These are phyloP conservation scores for Ustilago esculenta DNA, from an alignment of 1,284 basidiomycete genomes.

Conservation along the genomic window DNA sequence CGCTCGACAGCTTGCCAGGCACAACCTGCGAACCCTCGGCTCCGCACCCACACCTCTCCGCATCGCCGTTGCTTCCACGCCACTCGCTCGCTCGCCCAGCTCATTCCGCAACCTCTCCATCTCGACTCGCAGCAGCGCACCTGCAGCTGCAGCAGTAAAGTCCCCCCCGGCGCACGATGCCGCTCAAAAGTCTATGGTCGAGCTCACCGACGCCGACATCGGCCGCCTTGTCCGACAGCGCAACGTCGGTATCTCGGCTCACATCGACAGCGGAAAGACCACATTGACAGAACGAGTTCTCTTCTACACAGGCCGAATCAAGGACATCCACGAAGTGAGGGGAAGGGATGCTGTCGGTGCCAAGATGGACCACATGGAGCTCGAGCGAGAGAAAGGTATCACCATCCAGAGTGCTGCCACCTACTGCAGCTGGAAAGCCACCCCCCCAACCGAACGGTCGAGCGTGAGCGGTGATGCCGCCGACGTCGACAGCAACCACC, in stretches of 20 bases:
- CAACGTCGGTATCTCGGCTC: conserved; percentile 70
- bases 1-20: conserved; percentile 43
- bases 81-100: conserved; percentile 14
- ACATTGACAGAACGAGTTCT: conserved; percentile 97
- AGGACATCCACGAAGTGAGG: conserved; percentile 96
- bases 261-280: conserved; percentile 91
- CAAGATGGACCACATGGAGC: conserved; percentile 99
- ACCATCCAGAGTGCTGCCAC: conserved; percentile 99
- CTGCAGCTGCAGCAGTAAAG: conserved; percentile 23
- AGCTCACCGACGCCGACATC: conserved; percentile 59
- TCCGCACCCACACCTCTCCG: conserved; percentile 11
- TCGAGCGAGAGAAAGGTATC: conserved; percentile 98
- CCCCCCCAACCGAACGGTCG: conserved; percentile 68
- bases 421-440: conserved; percentile 92
- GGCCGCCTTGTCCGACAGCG: conserved; percentile 65
- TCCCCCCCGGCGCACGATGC: conserved; percentile 37
- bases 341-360: conserved; percentile 95
- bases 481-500: conserved; percentile 37
- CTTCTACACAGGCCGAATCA: conserved; percentile 95
- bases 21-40: conserved; percentile 16
- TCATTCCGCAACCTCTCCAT: conserved; percentile 27
- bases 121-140: conserved; percentile 24
- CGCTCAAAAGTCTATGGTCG: conserved; percentile 31
- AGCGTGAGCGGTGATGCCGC: conserved; percentile 67
- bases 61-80: conserved; percentile 22